Base-by-base conservation (phyloP, 2,329 filamentous ascomycete species). In the Pestalotiopsis sp. region DNA sequence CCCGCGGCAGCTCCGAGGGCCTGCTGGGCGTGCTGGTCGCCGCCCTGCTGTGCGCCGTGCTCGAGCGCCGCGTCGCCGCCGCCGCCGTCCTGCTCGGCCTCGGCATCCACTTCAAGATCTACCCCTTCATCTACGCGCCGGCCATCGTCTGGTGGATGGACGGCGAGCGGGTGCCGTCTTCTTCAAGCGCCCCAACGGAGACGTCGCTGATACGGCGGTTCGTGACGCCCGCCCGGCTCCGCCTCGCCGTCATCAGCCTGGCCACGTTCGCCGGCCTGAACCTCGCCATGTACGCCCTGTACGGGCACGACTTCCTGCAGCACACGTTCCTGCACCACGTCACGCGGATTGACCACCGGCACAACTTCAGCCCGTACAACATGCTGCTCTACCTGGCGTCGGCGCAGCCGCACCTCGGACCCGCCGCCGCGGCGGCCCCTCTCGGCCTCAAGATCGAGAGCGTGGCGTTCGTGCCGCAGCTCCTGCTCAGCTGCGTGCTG, bases 311-410 rank as follows among this genome's bases (percentile, higher is more conserved):
- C 0, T 99, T 98, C 82, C 80, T 98, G 38, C 86, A 92, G 69
- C 94, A 99, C 80, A 98, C 94, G 52, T 99, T 92, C 82, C 87
- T 97, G 69, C 95, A 99, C 82, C 96, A 99, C 80, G 85, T 98
- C 70, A 94, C 92, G 4, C 92, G 96, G 69, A 92, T 97, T 79
- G 96, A 99, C 79, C 96, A 99, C 81, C 92, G 96, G 14, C 96
- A 99, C 83, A 99, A 99, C 83, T 99, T 99, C 83, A 98, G 95
- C 11, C 93, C 94, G 1, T 99, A 98, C 85, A 98, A 97, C 80
- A 93, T 91, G 0, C 87, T 98, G 7, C 87, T 99, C 2, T 97
- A 99, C 79, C 87, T 97, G 57, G 91, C 91, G 64, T 97, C 96
- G 0, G 90, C 93, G 2, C 81, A 84, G 2, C 79, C 84, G 61